Base-by-base conservation (phyloP, 2,329 filamentous ascomycete genomes). In the Epichloe sp. region DNA sequence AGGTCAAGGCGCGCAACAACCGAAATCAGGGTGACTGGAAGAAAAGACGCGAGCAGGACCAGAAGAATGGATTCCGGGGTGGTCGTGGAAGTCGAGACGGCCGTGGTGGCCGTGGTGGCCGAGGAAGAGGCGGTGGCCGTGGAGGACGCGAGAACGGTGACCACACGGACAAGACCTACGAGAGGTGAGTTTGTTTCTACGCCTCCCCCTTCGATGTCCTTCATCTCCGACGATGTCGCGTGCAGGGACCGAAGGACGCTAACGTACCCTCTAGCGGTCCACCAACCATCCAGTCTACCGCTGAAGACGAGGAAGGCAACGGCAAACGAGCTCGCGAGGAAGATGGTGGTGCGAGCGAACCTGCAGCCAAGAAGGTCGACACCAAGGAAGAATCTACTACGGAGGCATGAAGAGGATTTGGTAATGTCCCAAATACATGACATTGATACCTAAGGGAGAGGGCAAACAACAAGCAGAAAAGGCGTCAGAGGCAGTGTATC, bases 311-410 rank as follows among this genome's bases (percentile, higher is more conserved):
- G 34, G 45, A 63, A 31, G 55, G 54, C 49, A 76, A 73, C 57
- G 70, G 68, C 62, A 82, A 82, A 71, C 78, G 79, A 50, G 56
- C 68, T 35, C 74, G 77, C 50, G 77, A 80, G 10, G 76, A 78
- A 8, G 76, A 76, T 34, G 63, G 59, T 34, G 58, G 62, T 4
- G 59, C 60, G 12, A 67, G 62, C n/a, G 71, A 71, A 52, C 76
- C 72, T 34, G 69, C 77, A 3, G 72, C 78, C 19, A 84, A 84
- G 73, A 84, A 83, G 70, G 73, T 80, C 41, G 78, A 83, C 56
- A 67, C 62, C 61, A 78, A 79, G 69, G 62, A 69, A 44, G 64
- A 65, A 38, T 56, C 57, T 48, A 51, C 51, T 31, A 52, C 49
- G 17, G 47, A 49, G 44, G 41, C 38, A 21, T 48, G 35, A 50